Conservation (phyloP, 352 stramenopile genomes). For the Pseudoperonospora humuli region DNA sequence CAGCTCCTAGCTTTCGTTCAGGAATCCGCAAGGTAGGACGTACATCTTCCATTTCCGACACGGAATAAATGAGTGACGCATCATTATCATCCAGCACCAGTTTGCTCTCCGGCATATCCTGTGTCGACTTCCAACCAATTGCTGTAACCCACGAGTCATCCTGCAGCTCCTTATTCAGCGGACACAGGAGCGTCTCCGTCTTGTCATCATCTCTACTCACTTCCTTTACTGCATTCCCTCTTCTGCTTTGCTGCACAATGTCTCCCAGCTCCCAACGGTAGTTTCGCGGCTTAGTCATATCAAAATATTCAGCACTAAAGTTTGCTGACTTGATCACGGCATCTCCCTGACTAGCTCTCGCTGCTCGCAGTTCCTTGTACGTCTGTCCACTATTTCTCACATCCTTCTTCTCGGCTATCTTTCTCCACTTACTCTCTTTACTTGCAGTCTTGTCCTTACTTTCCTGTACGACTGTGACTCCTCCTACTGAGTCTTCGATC, state of each 20-base stretch:
- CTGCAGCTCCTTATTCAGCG: slow-evolving; percentile 65
- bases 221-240: slow-evolving; percentile 1
- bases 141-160: slow-evolving; percentile 64
- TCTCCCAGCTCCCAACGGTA: slow-evolving; percentile 70
- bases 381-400: slow-evolving; percentile 11
- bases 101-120: slow-evolving; percentile 77
- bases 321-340: neutral
- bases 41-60: slow-evolving; percentile 70
- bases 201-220: slow-evolving; percentile 5
- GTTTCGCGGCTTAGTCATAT: slow-evolving; percentile 66
- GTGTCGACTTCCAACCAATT: slow-evolving; percentile 72
- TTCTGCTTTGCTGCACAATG: slow-evolving; percentile 8
- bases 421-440: slow-evolving; percentile 1
- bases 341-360: slow-evolving; percentile 13
- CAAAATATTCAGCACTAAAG: slow-evolving; percentile 36
- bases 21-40: slow-evolving; percentile 78
- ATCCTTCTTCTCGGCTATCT: slow-evolving; percentile 7
- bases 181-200: slow-evolving; percentile 21
- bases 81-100: slow-evolving; percentile 83
- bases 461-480: slow-evolving; percentile 13
- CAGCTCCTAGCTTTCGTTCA: slow-evolving; percentile 68
- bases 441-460: slow-evolving; percentile 2
- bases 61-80: slow-evolving; percentile 63
- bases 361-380: slow-evolving; percentile 28
- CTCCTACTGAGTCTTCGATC: slow-evolving; percentile 35